Conservation (phyloP, 306 rosid genomes). For the Mimosa bimucronata region DNA sequence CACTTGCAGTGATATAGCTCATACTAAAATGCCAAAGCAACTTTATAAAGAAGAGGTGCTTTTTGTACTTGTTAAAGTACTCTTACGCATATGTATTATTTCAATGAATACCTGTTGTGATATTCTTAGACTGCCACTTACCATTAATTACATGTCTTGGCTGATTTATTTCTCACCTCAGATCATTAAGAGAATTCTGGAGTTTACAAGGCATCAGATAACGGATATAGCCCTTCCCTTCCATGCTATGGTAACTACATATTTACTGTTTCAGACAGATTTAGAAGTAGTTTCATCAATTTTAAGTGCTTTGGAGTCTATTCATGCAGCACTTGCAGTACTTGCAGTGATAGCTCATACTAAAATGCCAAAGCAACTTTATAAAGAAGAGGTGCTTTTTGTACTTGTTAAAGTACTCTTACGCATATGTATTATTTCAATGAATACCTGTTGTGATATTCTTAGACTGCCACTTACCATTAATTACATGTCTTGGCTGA, state of each 20-base stretch:
- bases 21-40: constrained; percentile 89
- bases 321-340: constrained; percentile 89
- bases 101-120: constrained; percentile 21
- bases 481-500: constrained; percentile 29
- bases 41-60: constrained; percentile 93
- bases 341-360: no score
- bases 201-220: no score
- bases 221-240: neutral
- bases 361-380: no score
- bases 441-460: no score
- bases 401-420: no score
- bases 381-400: no score
- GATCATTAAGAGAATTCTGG: no score
- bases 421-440: no score
- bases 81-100: constrained; percentile 15
- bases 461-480: no score
- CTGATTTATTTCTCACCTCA: no score
- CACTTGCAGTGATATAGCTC: constrained; percentile 85
- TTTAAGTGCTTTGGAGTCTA: constrained; percentile 87
- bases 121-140: constrained; percentile 23
- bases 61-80: constrained; percentile 28
- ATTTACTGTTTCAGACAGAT: constrained; percentile 69
- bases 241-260: constrained; percentile 32
- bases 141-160: no score
- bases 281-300: constrained; percentile 73